phyloP scores from a whole-genome alignment of 164 flowering plant genomes.

The Magnolia kwangsiensis region DNA sequence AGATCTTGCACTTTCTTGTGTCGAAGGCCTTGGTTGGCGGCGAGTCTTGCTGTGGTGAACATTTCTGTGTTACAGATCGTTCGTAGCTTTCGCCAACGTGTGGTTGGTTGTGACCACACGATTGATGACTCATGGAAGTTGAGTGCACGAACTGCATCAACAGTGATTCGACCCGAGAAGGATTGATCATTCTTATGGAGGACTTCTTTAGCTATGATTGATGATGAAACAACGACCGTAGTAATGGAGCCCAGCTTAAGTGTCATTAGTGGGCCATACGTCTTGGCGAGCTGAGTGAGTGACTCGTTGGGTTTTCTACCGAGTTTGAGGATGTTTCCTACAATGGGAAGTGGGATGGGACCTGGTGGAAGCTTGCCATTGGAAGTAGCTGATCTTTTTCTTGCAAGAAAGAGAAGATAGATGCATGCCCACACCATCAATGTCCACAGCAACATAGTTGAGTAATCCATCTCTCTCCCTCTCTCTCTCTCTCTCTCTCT shows the following conservation, averaged over 20 bases:
- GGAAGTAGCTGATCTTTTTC: conserved; percentile 5
- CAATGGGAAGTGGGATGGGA: too few relatives aligned
- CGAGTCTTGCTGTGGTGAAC: conserved; percentile 17
- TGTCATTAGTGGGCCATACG: conserved; percentile 25
- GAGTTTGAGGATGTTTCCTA: conserved; percentile 7
- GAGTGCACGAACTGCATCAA: conserved; percentile 11
- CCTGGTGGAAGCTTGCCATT: too few relatives aligned
- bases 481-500: too few relatives aligned
- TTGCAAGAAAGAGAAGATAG: too few relatives aligned
- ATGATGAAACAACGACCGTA: conserved; percentile 16
- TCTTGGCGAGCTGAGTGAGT: conserved; percentile 16
- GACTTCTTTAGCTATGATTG: conserved; percentile 19
- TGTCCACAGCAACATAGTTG: too few relatives aligned
- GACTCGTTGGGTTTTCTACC: conserved; percentile 19
- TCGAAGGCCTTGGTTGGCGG: conserved; percentile 16
- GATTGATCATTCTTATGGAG: conserved; percentile 21
- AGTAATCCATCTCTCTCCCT: too few relatives aligned
- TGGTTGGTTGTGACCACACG: conserved; percentile 15
- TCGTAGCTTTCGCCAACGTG: conserved; percentile 17
- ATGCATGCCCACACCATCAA: too few relatives aligned
- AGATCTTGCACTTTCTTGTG: conserved; percentile 22
- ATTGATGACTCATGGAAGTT: conserved; percentile 10
- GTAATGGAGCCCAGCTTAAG: conserved; percentile 15
- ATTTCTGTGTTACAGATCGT: conserved; percentile 11
- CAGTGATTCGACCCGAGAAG: conserved; percentile 15